Percentiles rank a stretch among this genome's conserved stretches.
Evolutionary conservation across 2,329 filamentous ascomycete species (phyloP).

Genomic region (Cordyceps javanica): DNA sequence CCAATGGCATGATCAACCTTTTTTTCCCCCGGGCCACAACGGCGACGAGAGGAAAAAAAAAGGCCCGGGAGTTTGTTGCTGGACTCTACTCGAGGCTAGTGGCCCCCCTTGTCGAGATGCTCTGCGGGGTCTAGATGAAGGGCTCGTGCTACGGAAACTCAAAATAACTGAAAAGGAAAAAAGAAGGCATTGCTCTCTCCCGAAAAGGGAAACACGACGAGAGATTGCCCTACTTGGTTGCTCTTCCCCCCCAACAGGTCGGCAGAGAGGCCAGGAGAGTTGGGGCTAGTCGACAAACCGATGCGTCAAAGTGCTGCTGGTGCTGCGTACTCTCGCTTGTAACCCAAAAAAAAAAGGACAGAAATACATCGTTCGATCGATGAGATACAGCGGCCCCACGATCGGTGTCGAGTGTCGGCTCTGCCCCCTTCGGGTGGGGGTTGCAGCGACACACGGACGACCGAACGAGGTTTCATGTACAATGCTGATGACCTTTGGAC

Average conservation of each 20-base stretch:
- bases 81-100: background rate
- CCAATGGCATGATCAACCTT: background rate
- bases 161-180: background rate
- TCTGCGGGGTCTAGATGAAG: background rate
- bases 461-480: background rate
- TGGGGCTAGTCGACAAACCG: background rate
- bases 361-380: background rate
- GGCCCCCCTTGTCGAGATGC: background rate
- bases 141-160: background rate
- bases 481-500: background rate
- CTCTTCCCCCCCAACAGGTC: background rate
- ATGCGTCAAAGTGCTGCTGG: background rate
- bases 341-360: background rate
- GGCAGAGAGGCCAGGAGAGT: background rate
- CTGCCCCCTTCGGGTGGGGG: background rate
- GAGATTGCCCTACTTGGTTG: background rate
- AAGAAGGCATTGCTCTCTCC: background rate
- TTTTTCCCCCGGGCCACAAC: no score
- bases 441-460: background rate
- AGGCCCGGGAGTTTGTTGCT: background rate
- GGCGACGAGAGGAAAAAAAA: no score
- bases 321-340: no score
- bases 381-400: conserved; percentile 3
- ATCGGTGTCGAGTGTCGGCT: background rate
- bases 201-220: background rate